phyloP scores from a whole-genome alignment of 1,284 basidiomycete species.

The Ceratobasidium sp. region DNA sequence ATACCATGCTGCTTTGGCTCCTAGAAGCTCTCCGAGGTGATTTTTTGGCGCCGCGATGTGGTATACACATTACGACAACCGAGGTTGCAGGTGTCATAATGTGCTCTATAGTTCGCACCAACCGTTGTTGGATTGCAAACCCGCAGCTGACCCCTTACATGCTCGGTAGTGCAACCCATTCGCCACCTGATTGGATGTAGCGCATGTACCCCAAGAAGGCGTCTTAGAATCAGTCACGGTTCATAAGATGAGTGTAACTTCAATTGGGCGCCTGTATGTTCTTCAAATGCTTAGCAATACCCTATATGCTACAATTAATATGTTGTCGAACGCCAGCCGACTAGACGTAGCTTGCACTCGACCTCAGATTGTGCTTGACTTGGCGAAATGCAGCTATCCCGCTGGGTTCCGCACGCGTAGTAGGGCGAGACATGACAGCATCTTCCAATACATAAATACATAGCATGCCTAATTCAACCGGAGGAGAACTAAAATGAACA shows the following conservation, averaged over 20 bases:
- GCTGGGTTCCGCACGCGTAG: no score
- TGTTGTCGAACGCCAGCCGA: background rate
- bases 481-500: no score
- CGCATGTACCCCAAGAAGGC: no score
- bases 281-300: background rate
- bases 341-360: background rate
- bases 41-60: background rate
- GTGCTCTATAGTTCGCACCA: background rate
- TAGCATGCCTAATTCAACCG: no score
- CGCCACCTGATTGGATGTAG: background rate
- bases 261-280: background rate
- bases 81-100: no score
- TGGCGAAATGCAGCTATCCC: no score
- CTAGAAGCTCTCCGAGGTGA: no score
- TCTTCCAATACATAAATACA: no score
- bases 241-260: no score
- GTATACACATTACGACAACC: no score
- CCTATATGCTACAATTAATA: background rate
- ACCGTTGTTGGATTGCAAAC: background rate
- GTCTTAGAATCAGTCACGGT: background rate
- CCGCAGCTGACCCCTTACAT: background rate
- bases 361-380: background rate
- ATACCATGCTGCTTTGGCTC: no score
- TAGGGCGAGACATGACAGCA: no score
- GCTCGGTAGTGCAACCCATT: constrained; percentile 11